Evolutionary conservation across 2,329 filamentous ascomycete genomes (phyloP), one percentile per base, ranked within the genome.

Genomic region (Cytospora leucostoma): DNA sequence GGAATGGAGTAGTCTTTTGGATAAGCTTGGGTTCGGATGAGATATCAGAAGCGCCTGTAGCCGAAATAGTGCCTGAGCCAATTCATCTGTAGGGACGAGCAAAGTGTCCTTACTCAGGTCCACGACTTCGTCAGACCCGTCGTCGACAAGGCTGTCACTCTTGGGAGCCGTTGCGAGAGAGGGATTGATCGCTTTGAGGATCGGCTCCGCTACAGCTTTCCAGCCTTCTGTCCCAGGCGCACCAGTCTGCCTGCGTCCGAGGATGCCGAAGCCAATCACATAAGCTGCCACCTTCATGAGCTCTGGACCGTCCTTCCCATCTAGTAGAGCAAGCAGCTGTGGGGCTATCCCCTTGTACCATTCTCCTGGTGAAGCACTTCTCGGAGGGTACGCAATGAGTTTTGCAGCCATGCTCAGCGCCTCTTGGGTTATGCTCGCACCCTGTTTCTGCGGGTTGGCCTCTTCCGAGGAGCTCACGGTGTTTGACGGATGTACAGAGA

Each of bases 341-440:
- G 83, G 82, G 8, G 84, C 80, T 40, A 91, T 80, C 4, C 79
- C 79, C 0, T 75, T 70, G 65, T 89, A 88, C 87, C 88, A 92
- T 40, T 74, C 73, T 19, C 86, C 79, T 1, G 85, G 76, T 3
- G 76, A 71, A 68, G 88, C 81, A 0, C 77, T 78, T 2, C 76
- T 74, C 0, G 89, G 88, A 0, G 87, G 84, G 1, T 82, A 81
- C 0, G 86, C 85, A 0, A 92, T 74, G 17, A 91, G 76, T 60
- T 80, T 83, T 1, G 86, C 83, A 4, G 85, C 86, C 70, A 90
- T 82, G 34, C 82, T 82, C 40, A 91, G 77, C 1, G 88, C 88
- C 70, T 92, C 88, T 37, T 88, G 82, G 0, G 89, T 88, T 61
- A 92, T 88, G 50, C 82, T 83, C 5, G 87, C 83, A 1, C 86